Base-by-base conservation (phyloP, 2,329 filamentous ascomycete species). In the Diaporthe caulivora region DNA sequence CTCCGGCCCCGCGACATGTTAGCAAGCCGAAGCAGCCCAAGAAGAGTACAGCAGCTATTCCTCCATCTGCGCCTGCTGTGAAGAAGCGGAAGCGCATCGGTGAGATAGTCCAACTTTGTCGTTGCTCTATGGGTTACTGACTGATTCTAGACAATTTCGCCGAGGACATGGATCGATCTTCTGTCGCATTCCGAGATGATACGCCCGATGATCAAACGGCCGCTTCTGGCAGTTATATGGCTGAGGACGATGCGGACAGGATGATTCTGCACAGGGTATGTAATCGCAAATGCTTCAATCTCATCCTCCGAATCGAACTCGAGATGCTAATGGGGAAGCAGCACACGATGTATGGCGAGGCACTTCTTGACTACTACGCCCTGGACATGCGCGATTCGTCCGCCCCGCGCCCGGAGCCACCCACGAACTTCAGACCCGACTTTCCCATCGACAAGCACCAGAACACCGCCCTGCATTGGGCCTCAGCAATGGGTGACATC, bases 391-490 rank as follows among this genome's bases (percentile, higher is more conserved):
- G 94, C 75, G 93, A 95, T 82, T 92, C 93, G 73, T 90, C 92
- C 26, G 91, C 92, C 79, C 90, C 85, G 78, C 91, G 87, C 70
- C 95, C 95, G 1, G 91, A 94, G 75, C 95, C 96, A 3, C 97
- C 97, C 0, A 86, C 91, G 44, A 93, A 95, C 80, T 97, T 98
- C 79, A 92, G 97, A 80, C 92, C 97, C 8, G 93, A 99, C 82
- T 94, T 94, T 82, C 88, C 92, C n/a, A 98, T 99, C 76, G 97
- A 99, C 81, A 93, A 95, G 55, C 95, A 97, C 78, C 92, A 93
- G 13, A 95, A 98, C 80, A 97, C 95, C 2, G 95, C 96, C 8
- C 89, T 99, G 77, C 97, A 99, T 81, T 99, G 97, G 97, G 97
- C 95, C 24, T 95, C 95, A 70, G 95, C 97, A 31, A 99, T 99